Conservation (phyloP, 148 eudicot species). For the Camellia sinensis region DNA sequence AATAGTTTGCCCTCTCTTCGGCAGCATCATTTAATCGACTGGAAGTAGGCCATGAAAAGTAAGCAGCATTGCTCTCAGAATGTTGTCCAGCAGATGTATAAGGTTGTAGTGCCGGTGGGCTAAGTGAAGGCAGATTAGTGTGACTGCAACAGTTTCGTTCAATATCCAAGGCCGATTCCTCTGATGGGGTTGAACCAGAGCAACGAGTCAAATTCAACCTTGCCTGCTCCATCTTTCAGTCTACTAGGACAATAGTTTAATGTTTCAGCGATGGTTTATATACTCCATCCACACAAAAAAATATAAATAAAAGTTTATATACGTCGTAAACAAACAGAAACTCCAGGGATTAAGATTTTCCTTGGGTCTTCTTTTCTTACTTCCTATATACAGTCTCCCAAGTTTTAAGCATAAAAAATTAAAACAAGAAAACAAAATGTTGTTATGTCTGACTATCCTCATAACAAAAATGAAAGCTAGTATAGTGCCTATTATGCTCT, state of each 20-base stretch:
- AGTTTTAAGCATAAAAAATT: not conserved
- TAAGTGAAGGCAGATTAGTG: slow-evolving; percentile 60
- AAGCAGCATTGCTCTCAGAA: slow-evolving; percentile 80
- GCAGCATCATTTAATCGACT: slow-evolving; percentile 87
- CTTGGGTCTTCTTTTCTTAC: slow-evolving; percentile 1
- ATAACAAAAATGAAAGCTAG: not conserved
- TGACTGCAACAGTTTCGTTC: slow-evolving; percentile 65
- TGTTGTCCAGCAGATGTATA: slow-evolving; percentile 89
- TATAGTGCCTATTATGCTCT: not conserved
- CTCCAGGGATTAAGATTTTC: not conserved
- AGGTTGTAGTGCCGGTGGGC: slow-evolving; percentile 83
- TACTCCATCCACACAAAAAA: not conserved
- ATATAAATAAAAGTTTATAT: no score
- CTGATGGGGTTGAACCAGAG: slow-evolving; percentile 82
- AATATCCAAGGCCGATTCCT: slow-evolving; percentile 83
- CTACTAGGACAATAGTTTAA: not conserved
- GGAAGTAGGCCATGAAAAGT: slow-evolving; percentile 94
- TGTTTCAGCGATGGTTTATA: not conserved
- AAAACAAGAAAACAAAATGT: not conserved
- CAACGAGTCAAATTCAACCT: slow-evolving; percentile 43
- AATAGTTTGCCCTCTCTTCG: slow-evolving; percentile 88
- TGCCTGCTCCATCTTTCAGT: slow-evolving; percentile 57
- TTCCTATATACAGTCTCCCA: not conserved
- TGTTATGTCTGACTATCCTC: not conserved
- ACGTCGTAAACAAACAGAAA: not conserved